These are phyloP conservation scores for Malassezia furfur DNA, from an alignment of 1,284 basidiomycete species.

Conservation along the genomic window DNA sequence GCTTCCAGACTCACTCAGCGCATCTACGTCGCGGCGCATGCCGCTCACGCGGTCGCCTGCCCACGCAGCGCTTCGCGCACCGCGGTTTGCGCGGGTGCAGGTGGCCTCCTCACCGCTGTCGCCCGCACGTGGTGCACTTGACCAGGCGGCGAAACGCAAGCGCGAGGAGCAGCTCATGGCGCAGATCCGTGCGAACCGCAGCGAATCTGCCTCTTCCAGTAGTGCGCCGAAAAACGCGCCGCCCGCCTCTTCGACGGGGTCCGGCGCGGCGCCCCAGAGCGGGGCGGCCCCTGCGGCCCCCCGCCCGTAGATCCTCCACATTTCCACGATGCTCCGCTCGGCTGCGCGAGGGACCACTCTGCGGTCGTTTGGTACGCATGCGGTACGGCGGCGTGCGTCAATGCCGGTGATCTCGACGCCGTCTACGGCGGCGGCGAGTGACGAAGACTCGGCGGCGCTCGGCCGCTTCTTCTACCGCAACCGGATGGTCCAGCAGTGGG, in stretches of 20 bases:
- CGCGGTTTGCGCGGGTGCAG: background rate
- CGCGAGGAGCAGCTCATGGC: constrained; percentile 9
- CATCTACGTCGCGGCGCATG: background rate
- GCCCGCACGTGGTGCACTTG: background rate
- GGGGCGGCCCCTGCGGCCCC: too few species aligned
- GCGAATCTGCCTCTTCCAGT: too few species aligned
- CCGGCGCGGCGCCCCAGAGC: too few species aligned
- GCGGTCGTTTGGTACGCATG: background rate
- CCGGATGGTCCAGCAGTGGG: constrained; percentile 69
- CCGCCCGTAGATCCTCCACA: too few species aligned
- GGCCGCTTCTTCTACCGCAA: constrained; percentile 70
- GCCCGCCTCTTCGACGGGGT: too few species aligned
- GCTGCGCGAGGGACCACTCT: too few species aligned
- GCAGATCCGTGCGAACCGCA: constrained; percentile 1
- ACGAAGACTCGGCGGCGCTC: constrained; percentile 19
- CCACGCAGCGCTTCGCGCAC: background rate
- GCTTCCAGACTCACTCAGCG: too few species aligned
- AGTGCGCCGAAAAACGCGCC: too few species aligned
- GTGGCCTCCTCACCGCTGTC: constrained; percentile 3
- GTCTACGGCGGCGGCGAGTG: constrained; percentile 12
- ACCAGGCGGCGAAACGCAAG: constrained; percentile 4
- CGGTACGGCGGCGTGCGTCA: background rate
- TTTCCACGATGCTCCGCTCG: too few species aligned
- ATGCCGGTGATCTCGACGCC: constrained; percentile 5
- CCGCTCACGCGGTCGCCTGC: constrained; percentile 8